phyloP scores from a whole-genome alignment of 202 grass and related monocot species.

The Carex sylvatica region DNA sequence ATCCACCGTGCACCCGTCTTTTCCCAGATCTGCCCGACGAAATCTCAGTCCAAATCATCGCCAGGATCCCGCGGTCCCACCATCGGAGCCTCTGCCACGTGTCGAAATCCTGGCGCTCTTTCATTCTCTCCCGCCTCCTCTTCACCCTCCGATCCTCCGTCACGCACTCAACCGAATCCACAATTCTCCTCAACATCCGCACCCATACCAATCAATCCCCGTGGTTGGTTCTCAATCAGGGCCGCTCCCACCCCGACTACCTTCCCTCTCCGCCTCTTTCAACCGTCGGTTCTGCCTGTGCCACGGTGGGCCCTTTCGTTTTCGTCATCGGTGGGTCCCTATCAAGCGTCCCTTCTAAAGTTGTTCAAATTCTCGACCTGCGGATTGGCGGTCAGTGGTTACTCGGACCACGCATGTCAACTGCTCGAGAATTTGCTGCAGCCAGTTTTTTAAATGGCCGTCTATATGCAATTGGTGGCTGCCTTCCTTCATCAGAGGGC shows the following conservation, averaged over 20 bases:
- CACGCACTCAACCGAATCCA: slow-evolving; percentile 34
- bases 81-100: slow-evolving; percentile 48
- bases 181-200: slow-evolving; percentile 58
- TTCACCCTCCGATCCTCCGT: slow-evolving; percentile 43
- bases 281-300: slow-evolving; percentile 48
- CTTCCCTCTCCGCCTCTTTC: slow-evolving; percentile 55
- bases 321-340: slow-evolving; percentile 77
- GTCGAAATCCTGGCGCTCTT: slow-evolving; percentile 55
- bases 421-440: slow-evolving; percentile 64
- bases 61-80: slow-evolving; percentile 43
- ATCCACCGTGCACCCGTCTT: slow-evolving; percentile 18
- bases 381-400: slow-evolving; percentile 56
- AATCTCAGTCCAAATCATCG: slow-evolving; percentile 63
- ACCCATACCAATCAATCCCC: slow-evolving; percentile 43
- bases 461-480: slow-evolving; percentile 69
- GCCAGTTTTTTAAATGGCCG: slow-evolving; percentile 30
- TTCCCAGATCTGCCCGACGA: slow-evolving; percentile 75
- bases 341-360: slow-evolving; percentile 32
- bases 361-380: slow-evolving; percentile 59
- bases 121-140: slow-evolving; percentile 53
- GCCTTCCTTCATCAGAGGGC: slow-evolving; percentile 48
- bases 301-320: slow-evolving; percentile 35
- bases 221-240: slow-evolving; percentile 50
- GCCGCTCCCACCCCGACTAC: slow-evolving; percentile 34
- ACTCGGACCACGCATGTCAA: slow-evolving; percentile 71